Base-by-base conservation (phyloP, 768 basidiomycete species). In the Steccherinum ochraceum region DNA sequence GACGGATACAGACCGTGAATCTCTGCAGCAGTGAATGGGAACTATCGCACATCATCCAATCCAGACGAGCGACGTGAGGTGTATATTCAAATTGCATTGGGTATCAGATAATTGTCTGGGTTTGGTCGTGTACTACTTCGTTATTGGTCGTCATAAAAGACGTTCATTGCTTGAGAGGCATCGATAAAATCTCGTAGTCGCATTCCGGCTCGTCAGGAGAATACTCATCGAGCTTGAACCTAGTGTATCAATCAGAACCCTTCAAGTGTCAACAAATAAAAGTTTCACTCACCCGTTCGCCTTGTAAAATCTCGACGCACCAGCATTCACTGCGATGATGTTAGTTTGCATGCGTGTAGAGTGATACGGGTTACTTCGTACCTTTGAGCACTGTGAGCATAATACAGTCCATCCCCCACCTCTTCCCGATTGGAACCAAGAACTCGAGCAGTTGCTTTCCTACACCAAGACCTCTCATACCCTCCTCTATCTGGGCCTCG, bases 331-430 rank as follows among this genome's bases (percentile, higher is more conserved):
- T 83, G 21, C 24, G 30, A 35, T 35, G 30, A 16, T 35, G 30
- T 35, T 35, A 35, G 30, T 35, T 35, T 35, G 16, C 7, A 35
- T 16, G 16, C 30, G 7, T 35, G 30, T 35, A 35, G 30, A n/a
- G n/a, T n/a, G n/a, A n/a, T n/a, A n/a, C n/a, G n/a, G 30, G 7
- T 35, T 16, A 35, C 16, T 16, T 35, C 66, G n/a, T 26, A 89
- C 89, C 72, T 75, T 81, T 83, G 56, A 92, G 75, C 1, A 81
- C 86, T 0, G 90, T 93, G 13, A 93, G 74, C 73, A 84, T 78
- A 23, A 87, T 64, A 61, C 84, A 89, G 35, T 79, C 67, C 83
- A 92, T 86, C 2, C 61, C 53, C 69, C 74, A 86, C 39, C 58
- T 62, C 12, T 58, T 59, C 4, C 78, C 82, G 13, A 91, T 75